A percentile compares a stretch with the other conserved stretches of the same genome.
Conservation (phyloP, 306 rosid species). For the Crotalaria pallida region DNA sequence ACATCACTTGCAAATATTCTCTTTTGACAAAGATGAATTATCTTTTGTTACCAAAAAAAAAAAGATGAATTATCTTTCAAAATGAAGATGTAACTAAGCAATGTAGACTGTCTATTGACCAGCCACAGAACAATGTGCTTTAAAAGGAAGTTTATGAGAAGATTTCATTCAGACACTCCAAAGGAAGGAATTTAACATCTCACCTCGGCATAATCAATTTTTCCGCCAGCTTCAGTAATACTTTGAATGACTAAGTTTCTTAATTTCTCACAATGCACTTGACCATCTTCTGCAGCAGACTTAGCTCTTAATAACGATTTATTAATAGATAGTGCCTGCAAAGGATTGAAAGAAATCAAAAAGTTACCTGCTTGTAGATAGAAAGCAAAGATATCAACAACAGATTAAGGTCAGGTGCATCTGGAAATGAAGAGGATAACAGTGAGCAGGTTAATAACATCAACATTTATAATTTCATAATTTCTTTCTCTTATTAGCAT, state of each 20-base stretch:
- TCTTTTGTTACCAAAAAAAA: too few relatives aligned
- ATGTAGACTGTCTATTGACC: background rate
- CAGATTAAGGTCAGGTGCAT: background rate
- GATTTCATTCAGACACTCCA: conserved; percentile 1
- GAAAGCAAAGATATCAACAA: background rate
- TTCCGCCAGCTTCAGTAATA: conserved; percentile 70
- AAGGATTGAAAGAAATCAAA: conserved; percentile 7
- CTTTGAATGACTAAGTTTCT: conserved; percentile 39
- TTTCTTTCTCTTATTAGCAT: background rate
- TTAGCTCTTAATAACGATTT: conserved; percentile 65
- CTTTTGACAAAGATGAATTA: background rate
- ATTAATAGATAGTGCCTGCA: conserved; percentile 73
- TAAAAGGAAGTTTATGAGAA: background rate
- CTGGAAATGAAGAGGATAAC: background rate
- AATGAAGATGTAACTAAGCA: background rate
- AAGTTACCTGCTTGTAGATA: background rate
- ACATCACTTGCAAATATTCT: background rate
- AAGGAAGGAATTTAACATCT: background rate
- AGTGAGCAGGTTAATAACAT: background rate
- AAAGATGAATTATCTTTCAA: background rate
- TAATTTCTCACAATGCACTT: conserved; percentile 44
- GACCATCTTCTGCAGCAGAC: conserved; percentile 61
- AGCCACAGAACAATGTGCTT: background rate
- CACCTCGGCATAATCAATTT: conserved; percentile 88
- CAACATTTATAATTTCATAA: background rate